Percentiles rank a stretch among this genome's conserved stretches.
Conservation (phyloP, 1,139 yeast species). For the Petasospora fabianii region DNA sequence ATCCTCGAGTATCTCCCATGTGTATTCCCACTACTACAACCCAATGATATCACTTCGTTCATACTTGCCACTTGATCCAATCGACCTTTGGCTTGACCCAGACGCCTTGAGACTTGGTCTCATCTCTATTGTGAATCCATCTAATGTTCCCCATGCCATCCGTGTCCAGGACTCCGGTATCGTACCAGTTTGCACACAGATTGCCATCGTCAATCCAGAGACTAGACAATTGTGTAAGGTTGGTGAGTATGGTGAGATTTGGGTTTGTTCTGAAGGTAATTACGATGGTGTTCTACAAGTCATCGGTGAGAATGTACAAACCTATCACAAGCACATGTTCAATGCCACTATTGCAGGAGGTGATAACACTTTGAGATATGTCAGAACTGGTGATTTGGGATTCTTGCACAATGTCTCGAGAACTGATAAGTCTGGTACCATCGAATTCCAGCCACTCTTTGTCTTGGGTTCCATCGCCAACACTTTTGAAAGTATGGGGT, state of each 20-base stretch:
- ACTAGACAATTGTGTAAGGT: constrained; percentile 72
- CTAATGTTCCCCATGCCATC: constrained; percentile 61
- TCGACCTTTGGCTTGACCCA: constrained; percentile 83
- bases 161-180: constrained; percentile 92
- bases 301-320: constrained; percentile 3
- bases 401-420: constrained; percentile 72
- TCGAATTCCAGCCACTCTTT: constrained; percentile 75
- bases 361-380: constrained; percentile 57
- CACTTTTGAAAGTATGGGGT: constrained; percentile 87
- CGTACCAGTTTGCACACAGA: constrained; percentile 91
- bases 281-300: constrained; percentile 15
- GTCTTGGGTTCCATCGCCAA: constrained; percentile 83
- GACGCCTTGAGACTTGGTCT: constrained; percentile 86
- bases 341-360: constrained; percentile 44
- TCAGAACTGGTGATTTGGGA: constrained; percentile 93
- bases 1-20: constrained; percentile 68
- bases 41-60: constrained; percentile 85
- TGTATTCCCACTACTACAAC: constrained; percentile 75
- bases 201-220: constrained; percentile 94
- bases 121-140: constrained; percentile 73
- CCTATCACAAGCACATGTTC: constrained; percentile 25
- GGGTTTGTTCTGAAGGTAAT: constrained; percentile 89
- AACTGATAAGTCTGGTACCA: constrained; percentile 40
- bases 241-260: constrained; percentile 97
- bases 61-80: constrained; percentile 84